These are phyloP conservation scores for Pyrenophora tritici-repentis DNA, from an alignment of 2,329 filamentous ascomycete species.

Conservation along the genomic window DNA sequence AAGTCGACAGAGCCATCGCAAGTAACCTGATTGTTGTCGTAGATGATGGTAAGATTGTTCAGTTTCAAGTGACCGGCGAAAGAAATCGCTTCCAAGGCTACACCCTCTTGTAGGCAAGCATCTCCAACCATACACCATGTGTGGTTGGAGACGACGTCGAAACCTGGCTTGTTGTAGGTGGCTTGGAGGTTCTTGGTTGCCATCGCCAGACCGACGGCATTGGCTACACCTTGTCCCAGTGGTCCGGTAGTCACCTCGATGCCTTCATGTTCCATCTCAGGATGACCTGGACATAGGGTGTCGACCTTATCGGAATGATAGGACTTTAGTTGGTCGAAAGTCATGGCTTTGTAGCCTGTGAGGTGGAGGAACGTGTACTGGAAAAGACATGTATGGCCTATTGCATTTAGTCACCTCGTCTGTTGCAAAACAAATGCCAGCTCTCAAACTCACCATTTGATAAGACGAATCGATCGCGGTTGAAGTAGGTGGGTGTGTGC, in stretches of 20 bases:
- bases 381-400: constrained; percentile 57
- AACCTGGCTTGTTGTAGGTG: constrained; percentile 60
- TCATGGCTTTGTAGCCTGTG: constrained; percentile 59
- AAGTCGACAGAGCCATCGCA: constrained; percentile 63
- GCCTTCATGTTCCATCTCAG: constrained; percentile 62
- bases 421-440: too few relatives aligned
- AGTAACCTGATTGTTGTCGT: constrained; percentile 66
- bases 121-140: constrained; percentile 62
- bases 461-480: constrained; percentile 66
- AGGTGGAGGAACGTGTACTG: constrained; percentile 61
- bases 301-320: constrained; percentile 57
- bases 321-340: constrained; percentile 60
- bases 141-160: constrained; percentile 56
- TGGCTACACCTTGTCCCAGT: constrained; percentile 63
- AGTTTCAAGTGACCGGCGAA: constrained; percentile 62
- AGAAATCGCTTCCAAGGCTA: constrained; percentile 61
- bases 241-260: constrained; percentile 65
- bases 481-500: constrained; percentile 61
- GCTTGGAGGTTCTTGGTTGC: constrained; percentile 64
- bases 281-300: constrained; percentile 59
- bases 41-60: constrained; percentile 62
- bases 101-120: constrained; percentile 64
- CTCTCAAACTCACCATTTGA: constrained; percentile 55
- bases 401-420: neutral
- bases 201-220: constrained; percentile 58